phyloP scores from a whole-genome alignment of 805 yeast genomes.

The Candida dendrica region DNA sequence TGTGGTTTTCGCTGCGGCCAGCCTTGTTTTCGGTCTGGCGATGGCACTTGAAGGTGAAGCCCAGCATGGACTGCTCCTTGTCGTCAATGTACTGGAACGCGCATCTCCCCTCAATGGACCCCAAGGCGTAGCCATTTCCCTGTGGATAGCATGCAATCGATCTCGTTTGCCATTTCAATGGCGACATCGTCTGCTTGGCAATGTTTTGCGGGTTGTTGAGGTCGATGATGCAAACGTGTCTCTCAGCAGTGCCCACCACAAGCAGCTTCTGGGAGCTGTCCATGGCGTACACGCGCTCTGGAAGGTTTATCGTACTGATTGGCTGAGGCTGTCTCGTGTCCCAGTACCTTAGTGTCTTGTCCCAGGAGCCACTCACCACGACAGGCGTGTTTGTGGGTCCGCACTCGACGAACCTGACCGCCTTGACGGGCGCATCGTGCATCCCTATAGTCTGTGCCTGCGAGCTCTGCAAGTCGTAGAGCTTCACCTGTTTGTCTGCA shows the following conservation, averaged over 20 bases:
- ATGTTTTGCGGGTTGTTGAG: conserved; percentile 77
- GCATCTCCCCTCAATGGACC: conserved; percentile 92
- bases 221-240: conserved; percentile 72
- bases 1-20: conserved; percentile 50
- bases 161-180: conserved; percentile 86
- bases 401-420: conserved; percentile 71
- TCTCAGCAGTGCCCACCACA: conserved; percentile 92
- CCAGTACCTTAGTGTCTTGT: conserved; percentile 91
- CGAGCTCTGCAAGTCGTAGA: conserved; percentile 77
- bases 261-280: conserved; percentile 73
- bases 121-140: conserved; percentile 89
- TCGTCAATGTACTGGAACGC: conserved; percentile 91
- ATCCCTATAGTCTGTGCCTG: conserved; percentile 80
- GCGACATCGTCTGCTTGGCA: conserved; percentile 66
- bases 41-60: conserved; percentile 93
- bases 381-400: conserved; percentile 76
- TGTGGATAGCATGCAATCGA: conserved; percentile 78
- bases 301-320: conserved; percentile 70
- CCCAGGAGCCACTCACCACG: conserved; percentile 94
- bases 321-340: conserved; percentile 84
- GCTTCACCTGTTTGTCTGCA: conserved; percentile 78
- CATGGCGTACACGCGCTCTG: conserved; percentile 89
- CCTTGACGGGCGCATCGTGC: conserved; percentile 75
- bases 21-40: conserved; percentile 56
- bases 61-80: conserved; percentile 57